Evolutionary conservation across 352 stramenopile genomes (phyloP), one percentile per base, ranked within the genome.

Genomic region (Pythium insidiosum): DNA sequence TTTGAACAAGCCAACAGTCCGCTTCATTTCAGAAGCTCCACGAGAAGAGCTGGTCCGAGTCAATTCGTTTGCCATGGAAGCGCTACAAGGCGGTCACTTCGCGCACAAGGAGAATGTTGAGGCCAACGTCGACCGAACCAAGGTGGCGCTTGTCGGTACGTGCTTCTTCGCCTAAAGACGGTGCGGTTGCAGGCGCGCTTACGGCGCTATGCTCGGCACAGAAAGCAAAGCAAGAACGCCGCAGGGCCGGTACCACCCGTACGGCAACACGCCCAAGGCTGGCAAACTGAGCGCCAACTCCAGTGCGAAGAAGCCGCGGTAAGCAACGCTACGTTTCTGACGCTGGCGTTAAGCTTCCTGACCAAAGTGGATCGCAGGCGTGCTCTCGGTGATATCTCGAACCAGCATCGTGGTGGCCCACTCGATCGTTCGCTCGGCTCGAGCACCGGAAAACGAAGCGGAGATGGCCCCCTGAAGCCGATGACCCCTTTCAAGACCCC

Each of bases 51-150:
- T n/a, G n/a, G n/a, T n/a, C n/a, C n/a, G n/a, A n/a, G n/a, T n/a
- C n/a, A n/a, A n/a, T n/a, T n/a, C n/a, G n/a, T n/a, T n/a, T n/a
- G n/a, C n/a, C n/a, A 89, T 87, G 73, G 70, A 84, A 43, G 61
- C 68, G 37, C 42, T 83, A 30, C 63, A 40, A 19, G 39, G 26
- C 13, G 51, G 41, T 9, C 53, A 63, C 11, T 44, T 76, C 23
- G 58, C 72, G 31, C 72, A 85, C 43, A 89, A 89, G 49, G 76
- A 89, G 61, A 89, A 89, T 53, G 59, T 84, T 47, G 65, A 84
- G 38, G 50, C 42, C 13, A 57, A 44, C 18, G 43, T 58, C 41
- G 48, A 43, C 10, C 26, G 49, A 39, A 38, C 31, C 50, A 84
- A 80, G 43, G 9, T 70, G 24, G 34, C 44, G 9, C 59, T 57